Conservation (phyloP, 2,329 filamentous ascomycete genomes). For the Cladosporium cucumerinum region DNA sequence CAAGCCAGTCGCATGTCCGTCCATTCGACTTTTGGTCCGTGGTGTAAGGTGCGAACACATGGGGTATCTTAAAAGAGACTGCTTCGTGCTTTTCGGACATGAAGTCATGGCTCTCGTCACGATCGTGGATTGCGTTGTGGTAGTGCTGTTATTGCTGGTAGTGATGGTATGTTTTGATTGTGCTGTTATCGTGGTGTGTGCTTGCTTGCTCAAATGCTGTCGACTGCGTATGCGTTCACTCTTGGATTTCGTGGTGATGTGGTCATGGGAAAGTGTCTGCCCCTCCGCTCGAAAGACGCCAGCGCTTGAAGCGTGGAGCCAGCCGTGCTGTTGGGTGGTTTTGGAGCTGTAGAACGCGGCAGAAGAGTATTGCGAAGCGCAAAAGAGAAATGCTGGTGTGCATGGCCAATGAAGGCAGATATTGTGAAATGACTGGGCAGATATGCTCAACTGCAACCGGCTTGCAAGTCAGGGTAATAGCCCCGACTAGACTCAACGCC, state of each 20-base stretch:
- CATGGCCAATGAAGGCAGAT: constrained; percentile 2
- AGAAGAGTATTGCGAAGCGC: constrained; percentile 1
- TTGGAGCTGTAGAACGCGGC: constrained; percentile 8
- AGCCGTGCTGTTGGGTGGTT: not conserved
- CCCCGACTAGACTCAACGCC: constrained; percentile 47
- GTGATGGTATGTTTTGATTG: not conserved
- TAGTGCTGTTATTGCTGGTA: not conserved
- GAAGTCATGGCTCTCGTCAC: not conserved
- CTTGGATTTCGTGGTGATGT: not conserved
- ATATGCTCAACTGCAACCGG: constrained; percentile 30
- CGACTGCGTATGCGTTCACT: not conserved
- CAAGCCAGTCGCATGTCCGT: not conserved
- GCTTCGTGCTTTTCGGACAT: not conserved
- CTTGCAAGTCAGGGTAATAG: constrained; percentile 45
- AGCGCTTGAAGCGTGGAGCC: constrained; percentile 5
- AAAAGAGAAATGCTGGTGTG: not conserved
- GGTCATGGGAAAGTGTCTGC: not conserved
- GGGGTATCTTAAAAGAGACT: not conserved
- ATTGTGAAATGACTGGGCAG: not conserved
- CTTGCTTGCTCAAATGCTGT: not conserved
- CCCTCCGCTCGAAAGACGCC: constrained; percentile 2
- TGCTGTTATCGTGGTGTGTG: not conserved
- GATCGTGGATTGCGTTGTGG: not conserved
- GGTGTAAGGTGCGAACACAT: not conserved
- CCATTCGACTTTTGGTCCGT: not conserved